A percentile compares a stretch with the other conserved stretches of the same genome.
These are phyloP conservation scores for Cystobasidiaceae sp. DNA, from an alignment of 1,284 basidiomycete genomes.

Conservation along the genomic window DNA sequence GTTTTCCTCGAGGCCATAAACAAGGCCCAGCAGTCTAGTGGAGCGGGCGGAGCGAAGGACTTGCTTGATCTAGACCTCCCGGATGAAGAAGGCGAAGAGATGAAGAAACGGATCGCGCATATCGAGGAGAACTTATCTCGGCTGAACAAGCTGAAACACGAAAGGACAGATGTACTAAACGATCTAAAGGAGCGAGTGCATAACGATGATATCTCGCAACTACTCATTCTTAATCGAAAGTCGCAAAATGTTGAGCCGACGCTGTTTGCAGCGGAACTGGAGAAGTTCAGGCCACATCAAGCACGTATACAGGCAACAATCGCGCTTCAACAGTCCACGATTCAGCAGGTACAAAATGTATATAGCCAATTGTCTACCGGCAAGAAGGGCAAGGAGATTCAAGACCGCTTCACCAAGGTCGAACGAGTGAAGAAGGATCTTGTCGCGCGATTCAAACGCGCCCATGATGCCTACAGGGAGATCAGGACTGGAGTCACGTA, in stretches of 20 bases:
- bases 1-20: slow-evolving; percentile 58
- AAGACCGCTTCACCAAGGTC: slow-evolving; percentile 70
- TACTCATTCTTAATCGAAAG: slow-evolving; percentile 87
- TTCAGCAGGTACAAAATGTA: slow-evolving; percentile 64
- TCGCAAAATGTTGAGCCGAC: slow-evolving; percentile 76
- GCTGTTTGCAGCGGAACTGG: slow-evolving; percentile 85
- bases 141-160: slow-evolving; percentile 73
- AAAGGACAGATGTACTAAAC: slow-evolving; percentile 78
- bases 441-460: slow-evolving; percentile 63
- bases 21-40: slow-evolving; percentile 7
- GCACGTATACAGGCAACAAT: slow-evolving; percentile 69
- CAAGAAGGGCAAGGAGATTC: slow-evolving; percentile 63
- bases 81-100: slow-evolving; percentile 58
- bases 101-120: slow-evolving; percentile 64
- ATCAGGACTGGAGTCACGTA: slow-evolving; percentile 75
- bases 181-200: slow-evolving; percentile 95
- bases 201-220: slow-evolving; percentile 90
- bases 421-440: slow-evolving; percentile 71
- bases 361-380: slow-evolving; percentile 69
- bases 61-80: slow-evolving; percentile 59
- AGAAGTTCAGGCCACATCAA: slow-evolving; percentile 91
- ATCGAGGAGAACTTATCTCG: slow-evolving; percentile 71
- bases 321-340: slow-evolving; percentile 64
- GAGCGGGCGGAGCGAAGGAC: slow-evolving; percentile 33
- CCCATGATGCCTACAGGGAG: slow-evolving; percentile 78